Percentiles rank a stretch among this genome's conserved stretches.
Conservation (phyloP, 768 basidiomycete genomes). For the Russula abietina region DNA sequence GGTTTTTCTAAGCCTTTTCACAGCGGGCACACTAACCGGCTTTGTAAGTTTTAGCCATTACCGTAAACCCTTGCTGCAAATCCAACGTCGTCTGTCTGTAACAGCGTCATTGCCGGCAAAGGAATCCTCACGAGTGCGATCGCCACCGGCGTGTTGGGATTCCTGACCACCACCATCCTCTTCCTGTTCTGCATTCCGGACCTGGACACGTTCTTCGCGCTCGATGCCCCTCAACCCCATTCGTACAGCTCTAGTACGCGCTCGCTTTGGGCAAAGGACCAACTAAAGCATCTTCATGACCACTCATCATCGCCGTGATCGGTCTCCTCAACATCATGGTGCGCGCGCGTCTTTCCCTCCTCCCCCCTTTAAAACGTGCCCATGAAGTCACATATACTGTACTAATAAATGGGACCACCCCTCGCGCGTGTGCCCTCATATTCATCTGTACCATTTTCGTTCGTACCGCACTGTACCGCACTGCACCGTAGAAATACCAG, state of each 20-base stretch:
- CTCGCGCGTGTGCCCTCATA: no score
- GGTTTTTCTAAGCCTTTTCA: slow-evolving; percentile 57
- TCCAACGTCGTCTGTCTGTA: no score
- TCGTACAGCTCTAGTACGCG: slow-evolving; percentile 82
- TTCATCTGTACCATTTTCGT: no score
- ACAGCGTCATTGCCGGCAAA: slow-evolving; percentile 68
- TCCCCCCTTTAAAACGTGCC: no score
- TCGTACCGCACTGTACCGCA: neutral
- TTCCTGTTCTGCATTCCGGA: slow-evolving; percentile 84
- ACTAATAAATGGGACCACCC: no score
- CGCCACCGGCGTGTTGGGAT: slow-evolving; percentile 75
- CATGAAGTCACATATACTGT: no score
- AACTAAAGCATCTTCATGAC: slow-evolving; percentile 89
- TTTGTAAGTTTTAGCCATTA: slow-evolving; percentile 44
- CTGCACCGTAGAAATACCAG: no score
- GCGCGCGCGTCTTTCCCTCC: slow-evolving; percentile 26
- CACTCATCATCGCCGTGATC: slow-evolving; percentile 64
- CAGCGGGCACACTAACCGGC: slow-evolving; percentile 82
- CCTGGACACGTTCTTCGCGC: slow-evolving; percentile 63
- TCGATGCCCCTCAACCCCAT: slow-evolving; percentile 86
- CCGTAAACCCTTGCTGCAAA: neutral
- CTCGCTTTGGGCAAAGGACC: slow-evolving; percentile 74
- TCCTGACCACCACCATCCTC: slow-evolving; percentile 68
- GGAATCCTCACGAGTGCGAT: slow-evolving; percentile 76
- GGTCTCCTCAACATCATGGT: slow-evolving; percentile 90